Evolutionary conservation across 106 monocot species (phyloP).

Genomic region (Allium cepa): DNA sequence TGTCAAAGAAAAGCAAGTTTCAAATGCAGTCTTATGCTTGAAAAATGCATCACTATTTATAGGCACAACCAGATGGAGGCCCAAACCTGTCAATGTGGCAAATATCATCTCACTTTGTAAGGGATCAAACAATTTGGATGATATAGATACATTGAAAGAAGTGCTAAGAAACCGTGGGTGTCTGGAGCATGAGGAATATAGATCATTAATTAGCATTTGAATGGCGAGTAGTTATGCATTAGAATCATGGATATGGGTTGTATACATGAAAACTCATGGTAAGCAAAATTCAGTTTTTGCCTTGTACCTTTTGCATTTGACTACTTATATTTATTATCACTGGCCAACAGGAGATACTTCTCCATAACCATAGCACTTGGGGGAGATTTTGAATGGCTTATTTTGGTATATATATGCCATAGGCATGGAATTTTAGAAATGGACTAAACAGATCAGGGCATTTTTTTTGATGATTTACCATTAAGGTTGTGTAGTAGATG

Average conservation of each 20-base stretch:
- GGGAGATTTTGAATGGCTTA: no score
- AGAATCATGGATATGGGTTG: not conserved
- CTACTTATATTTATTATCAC: no score
- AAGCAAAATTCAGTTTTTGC: no score
- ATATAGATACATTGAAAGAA: conserved; percentile 22
- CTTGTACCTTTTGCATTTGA: no score
- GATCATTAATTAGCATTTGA: conserved; percentile 22
- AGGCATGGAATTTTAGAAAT: no score
- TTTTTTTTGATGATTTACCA: no score
- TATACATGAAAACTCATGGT: no score
- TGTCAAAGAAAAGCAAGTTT: conserved; percentile 29
- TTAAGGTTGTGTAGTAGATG: no score
- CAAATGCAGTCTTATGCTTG: conserved; percentile 49
- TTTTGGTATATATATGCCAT: no score
- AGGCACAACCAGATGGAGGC: conserved; percentile 47
- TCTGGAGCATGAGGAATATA: conserved; percentile 51
- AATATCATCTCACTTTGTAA: conserved; percentile 41
- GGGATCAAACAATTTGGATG: conserved; percentile 24
- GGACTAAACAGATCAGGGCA: no score
- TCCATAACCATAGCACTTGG: no score
- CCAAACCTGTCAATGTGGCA: conserved; percentile 42
- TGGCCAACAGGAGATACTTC: no score
- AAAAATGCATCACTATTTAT: conserved; percentile 38
- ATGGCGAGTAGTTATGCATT: not conserved
- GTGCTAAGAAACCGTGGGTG: conserved; percentile 43